Conservation (phyloP, 75 land plant genomes). For the Selaginella moellendorffii region DNA sequence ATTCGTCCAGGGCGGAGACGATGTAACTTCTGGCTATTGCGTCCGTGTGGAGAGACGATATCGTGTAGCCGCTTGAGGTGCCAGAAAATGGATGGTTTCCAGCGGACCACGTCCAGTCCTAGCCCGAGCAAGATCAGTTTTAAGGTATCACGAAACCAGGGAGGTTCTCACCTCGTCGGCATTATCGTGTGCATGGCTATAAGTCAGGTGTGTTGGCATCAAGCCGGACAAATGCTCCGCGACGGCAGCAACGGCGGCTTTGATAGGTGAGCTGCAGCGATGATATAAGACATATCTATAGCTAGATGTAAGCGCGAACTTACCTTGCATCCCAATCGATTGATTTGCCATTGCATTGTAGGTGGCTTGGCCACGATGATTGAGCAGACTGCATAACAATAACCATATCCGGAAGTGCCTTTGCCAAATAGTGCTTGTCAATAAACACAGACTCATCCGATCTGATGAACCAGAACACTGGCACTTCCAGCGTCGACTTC, state of each 20-base stretch:
- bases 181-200: slow-evolving; percentile 85
- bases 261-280: slow-evolving; percentile 53
- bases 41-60: slow-evolving; percentile 69
- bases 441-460: slow-evolving; percentile 44
- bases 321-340: slow-evolving; percentile 83
- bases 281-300: slow-evolving; percentile 2
- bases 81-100: slow-evolving; percentile 71
- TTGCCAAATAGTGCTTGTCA: slow-evolving; percentile 91
- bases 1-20: slow-evolving; percentile 73
- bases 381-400: slow-evolving; percentile 76
- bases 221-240: slow-evolving; percentile 89
- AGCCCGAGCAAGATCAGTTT: slow-evolving; percentile 6
- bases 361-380: slow-evolving; percentile 81
- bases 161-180: slow-evolving; percentile 54
- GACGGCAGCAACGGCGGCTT: slow-evolving; percentile 81
- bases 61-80: slow-evolving; percentile 70
- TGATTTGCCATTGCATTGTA: slow-evolving; percentile 83
- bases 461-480: slow-evolving; percentile 92
- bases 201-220: slow-evolving; percentile 77
- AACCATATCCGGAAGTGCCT: slow-evolving; percentile 90
- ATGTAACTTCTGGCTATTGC: slow-evolving; percentile 85
- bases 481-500: slow-evolving; percentile 71
- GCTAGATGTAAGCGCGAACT: not conserved
- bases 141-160: not conserved
- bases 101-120: slow-evolving; percentile 97